These are phyloP conservation scores for Rhynchospora breviuscula DNA, from an alignment of 176 grass and related monocot genomes.

Conservation along the genomic window DNA sequence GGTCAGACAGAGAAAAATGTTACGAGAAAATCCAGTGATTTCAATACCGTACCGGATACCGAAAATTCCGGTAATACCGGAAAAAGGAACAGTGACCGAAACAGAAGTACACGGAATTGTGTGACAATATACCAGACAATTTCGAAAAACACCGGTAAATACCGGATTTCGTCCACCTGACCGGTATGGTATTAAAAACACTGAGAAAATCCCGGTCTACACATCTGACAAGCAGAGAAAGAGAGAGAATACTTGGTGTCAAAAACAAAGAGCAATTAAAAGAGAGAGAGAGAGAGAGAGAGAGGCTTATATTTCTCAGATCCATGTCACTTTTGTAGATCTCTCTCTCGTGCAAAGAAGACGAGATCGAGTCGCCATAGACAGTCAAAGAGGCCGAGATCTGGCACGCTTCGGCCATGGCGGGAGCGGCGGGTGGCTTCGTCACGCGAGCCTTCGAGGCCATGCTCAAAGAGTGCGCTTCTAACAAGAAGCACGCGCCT, in stretches of 20 bases:
- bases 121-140: too few species aligned
- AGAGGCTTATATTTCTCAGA: conserved; percentile 8
- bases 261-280: too few species aligned
- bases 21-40: not conserved
- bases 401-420: conserved; percentile 45
- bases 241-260: not conserved
- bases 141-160: too few species aligned
- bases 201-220: conserved; percentile 1
- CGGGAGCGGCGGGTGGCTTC: conserved; percentile 86
- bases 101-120: too few species aligned
- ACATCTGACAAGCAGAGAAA: not conserved
- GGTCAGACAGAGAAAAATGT: not conserved
- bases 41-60: too few species aligned
- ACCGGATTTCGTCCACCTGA: too few species aligned
- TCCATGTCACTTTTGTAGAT: conserved; percentile 22
- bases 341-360: conserved; percentile 28
- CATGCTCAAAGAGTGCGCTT: conserved; percentile 96
- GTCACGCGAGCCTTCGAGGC: conserved; percentile 94
- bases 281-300: not conserved
- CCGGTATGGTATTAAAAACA: too few species aligned
- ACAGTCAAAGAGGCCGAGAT: conserved; percentile 28
- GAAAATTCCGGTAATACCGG: too few species aligned
- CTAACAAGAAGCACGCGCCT: conserved; percentile 77
- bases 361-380: conserved; percentile 1
- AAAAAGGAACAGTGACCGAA: too few species aligned